Conservation (phyloP, 805 yeast genomes). For the Ogataea salicorniae region DNA sequence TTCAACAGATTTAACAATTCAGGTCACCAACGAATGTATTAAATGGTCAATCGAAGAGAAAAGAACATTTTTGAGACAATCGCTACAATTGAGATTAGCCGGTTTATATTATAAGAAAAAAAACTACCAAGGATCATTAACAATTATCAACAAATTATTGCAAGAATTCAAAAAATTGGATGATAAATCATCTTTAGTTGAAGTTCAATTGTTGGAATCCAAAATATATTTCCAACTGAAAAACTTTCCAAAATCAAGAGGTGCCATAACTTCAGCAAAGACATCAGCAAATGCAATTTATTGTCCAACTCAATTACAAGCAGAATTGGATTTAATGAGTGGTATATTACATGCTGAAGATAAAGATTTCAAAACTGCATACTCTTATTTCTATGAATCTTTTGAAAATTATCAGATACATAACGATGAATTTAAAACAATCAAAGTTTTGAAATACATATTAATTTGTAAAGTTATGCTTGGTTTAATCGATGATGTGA, state of each 20-base stretch:
- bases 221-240: conserved; percentile 87
- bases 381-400: conserved; percentile 90
- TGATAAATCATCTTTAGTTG: conserved; percentile 92
- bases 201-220: conserved; percentile 88
- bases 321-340: conserved; percentile 90
- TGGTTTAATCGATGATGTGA: conserved; percentile 80
- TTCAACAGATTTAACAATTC: conserved; percentile 64
- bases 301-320: conserved; percentile 90
- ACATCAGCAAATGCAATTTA: conserved; percentile 97
- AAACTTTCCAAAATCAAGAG: conserved; percentile 85
- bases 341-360: conserved; percentile 96
- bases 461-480: conserved; percentile 90
- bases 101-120: conserved; percentile 63
- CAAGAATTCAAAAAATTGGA: conserved; percentile 89
- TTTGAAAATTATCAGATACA: conserved; percentile 77
- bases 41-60: conserved; percentile 83
- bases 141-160: conserved; percentile 65
- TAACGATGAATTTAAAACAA: conserved; percentile 35
- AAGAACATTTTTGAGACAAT: conserved; percentile 83
- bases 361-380: conserved; percentile 93
- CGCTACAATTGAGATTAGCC: conserved; percentile 78
- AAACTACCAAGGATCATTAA: conserved; percentile 63
- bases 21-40: conserved; percentile 70
- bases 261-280: conserved; percentile 90
- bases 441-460: conserved; percentile 86